Percentiles rank a stretch among this genome's conserved stretches.
These are phyloP conservation scores for Perilla frutescens DNA, from an alignment of 257 asterid genomes.

Conservation along the genomic window DNA sequence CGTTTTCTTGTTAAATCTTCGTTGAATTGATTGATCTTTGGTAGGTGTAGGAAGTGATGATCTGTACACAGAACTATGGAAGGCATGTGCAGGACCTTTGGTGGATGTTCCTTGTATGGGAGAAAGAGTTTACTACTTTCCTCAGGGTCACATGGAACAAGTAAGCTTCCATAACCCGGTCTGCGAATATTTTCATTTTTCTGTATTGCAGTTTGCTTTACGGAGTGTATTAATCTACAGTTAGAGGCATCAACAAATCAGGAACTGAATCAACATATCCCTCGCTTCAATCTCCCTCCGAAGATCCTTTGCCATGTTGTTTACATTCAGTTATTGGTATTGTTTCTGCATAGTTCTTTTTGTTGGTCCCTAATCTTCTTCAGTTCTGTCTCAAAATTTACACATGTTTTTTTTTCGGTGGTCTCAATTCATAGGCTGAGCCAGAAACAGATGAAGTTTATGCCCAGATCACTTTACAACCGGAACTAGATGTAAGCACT, in stretches of 20 bases:
- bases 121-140: conserved; percentile 79
- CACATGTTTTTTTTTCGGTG: conserved; percentile 4
- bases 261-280: conserved; percentile 61
- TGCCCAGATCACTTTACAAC: conserved; percentile 79
- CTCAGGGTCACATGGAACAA: conserved; percentile 93
- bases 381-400: background rate
- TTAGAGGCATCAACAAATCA: conserved; percentile 86
- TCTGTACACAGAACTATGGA: conserved; percentile 75
- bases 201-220: conserved; percentile 10
- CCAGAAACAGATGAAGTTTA: conserved; percentile 84
- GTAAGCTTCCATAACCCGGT: conserved; percentile 38
- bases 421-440: conserved; percentile 59
- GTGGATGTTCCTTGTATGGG: conserved; percentile 68
- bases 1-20: background rate
- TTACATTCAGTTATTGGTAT: conserved; percentile 62
- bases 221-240: conserved; percentile 43
- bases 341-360: conserved; percentile 20
- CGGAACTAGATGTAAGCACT: conserved; percentile 68
- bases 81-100: conserved; percentile 89
- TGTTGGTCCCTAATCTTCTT: background rate
- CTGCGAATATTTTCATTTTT: conserved; percentile 8
- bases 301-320: conserved; percentile 79
- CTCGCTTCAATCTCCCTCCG: conserved; percentile 70
- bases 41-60: conserved; percentile 43
- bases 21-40: conserved; percentile 34